Evolutionary conservation across 225 moss, liverwort and hornwort species (phyloP), one percentile per base, ranked within the genome.

Genomic region (Sphagnum contortum): DNA sequence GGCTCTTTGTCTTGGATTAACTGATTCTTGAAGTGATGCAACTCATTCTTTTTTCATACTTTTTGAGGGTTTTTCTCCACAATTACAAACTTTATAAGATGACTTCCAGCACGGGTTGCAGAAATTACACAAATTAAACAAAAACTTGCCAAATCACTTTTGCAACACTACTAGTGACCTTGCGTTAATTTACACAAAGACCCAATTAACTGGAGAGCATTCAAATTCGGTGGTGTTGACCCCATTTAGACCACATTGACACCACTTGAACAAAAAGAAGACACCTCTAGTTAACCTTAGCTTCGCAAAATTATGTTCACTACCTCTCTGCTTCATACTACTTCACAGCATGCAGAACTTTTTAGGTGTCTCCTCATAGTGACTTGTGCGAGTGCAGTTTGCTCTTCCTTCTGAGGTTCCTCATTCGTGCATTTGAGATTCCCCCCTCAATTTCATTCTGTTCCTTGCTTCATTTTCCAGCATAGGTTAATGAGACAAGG

Each of bases 401-500:
- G 73, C 80, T 73, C 80, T 81, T 85, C 76, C 81, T 81, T 85
- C 85, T 74, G 76, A 78, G 55, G 77, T 73, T 77, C 75, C 68
- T 77, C 66, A 75, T 80, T 84, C 75, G 78, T 78, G 73, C 72
- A 76, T 78, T 66, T 85, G 76, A 81, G 74, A 75, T 66, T 52
- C 52, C 71, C 69, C 47, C 66, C 50, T 48, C 57, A 67, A 67
- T 85, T 81, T 74, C 78, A 81, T 78, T 85, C 81, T 81, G 64
- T 81, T 81, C 85, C 76, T 85, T 81, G 85, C 85, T 81, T 81
- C 85, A 85, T 81, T 77, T 84, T 75, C 81, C 84, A 80, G 77
- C 75, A 64, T 80, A 71, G 81, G 76, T 85, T 78, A 85, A 59
- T 54, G 61, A 61, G 53, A 85, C 68, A 81, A 81, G 59, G 73